phyloP scores from a whole-genome alignment of 2,329 filamentous ascomycete genomes.

The Incumbomyces lentus region DNA sequence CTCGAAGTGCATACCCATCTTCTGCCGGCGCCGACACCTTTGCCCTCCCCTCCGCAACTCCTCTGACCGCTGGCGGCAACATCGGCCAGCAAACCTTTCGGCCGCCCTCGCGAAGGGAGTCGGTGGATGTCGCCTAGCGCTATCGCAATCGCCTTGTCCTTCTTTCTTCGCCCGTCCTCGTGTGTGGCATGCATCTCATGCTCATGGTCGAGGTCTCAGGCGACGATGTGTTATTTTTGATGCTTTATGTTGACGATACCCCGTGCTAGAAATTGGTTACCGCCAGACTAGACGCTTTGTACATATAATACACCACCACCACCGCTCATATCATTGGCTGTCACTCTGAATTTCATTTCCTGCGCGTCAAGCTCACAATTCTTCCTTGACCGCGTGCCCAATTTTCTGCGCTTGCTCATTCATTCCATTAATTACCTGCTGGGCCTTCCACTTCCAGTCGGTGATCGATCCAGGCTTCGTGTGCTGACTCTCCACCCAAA shows the following conservation, averaged over 20 bases:
- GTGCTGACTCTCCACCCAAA: conserved; percentile 11
- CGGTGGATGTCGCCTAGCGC: conserved; percentile 1
- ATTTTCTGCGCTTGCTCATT: conserved; percentile 3
- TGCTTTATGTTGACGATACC: too few relatives aligned
- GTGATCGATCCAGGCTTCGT: conserved; percentile 12
- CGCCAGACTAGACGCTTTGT: too few relatives aligned
- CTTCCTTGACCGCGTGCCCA: neutral
- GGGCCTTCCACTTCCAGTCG: neutral
- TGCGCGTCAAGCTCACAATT: neutral
- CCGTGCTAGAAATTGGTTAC: too few relatives aligned
- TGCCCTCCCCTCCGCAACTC: conserved; percentile 3
- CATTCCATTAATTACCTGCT: neutral
- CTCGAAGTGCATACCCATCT: conserved; percentile 11
- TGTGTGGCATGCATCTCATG: too few relatives aligned
- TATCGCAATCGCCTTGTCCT: too few relatives aligned
- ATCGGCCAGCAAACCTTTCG: neutral
- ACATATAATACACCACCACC: too few relatives aligned
- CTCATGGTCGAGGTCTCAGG: too few relatives aligned
- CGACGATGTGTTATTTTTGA: too few relatives aligned
- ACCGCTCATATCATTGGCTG: neutral
- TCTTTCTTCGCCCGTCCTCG: too few relatives aligned
- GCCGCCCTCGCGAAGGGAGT: conserved; percentile 2
- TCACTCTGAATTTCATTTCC: neutral
- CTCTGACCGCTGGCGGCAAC: neutral
- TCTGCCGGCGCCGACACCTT: conserved; percentile 17